Conservation (phyloP, 1,284 basidiomycete genomes). For the Spongiforma sp. region DNA sequence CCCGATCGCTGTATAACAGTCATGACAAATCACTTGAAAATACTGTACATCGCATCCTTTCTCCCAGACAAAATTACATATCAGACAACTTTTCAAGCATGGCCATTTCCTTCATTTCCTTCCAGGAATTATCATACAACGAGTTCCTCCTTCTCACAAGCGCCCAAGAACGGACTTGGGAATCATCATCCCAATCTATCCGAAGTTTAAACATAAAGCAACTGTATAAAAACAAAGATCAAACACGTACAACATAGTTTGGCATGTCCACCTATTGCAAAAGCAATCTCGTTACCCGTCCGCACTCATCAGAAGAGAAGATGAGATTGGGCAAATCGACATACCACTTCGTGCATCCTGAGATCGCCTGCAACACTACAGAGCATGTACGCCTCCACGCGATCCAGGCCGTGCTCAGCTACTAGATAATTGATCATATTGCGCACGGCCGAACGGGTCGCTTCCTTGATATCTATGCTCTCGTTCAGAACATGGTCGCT, state of each 20-base stretch:
- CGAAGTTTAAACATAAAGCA: background rate
- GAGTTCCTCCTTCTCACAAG: background rate
- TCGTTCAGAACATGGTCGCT: background rate
- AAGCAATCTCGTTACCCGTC: background rate
- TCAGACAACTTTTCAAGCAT: too few species aligned
- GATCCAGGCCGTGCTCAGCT: too few species aligned
- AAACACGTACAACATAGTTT: constrained; percentile 57
- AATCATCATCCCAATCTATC: constrained; percentile 40
- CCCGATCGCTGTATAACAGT: too few species aligned
- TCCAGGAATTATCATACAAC: too few species aligned
- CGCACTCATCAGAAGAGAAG: too few species aligned
- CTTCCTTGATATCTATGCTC: constrained; percentile 53
- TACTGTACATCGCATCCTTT: too few species aligned
- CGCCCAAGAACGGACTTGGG: constrained; percentile 29
- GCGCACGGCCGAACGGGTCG: constrained; percentile 61
- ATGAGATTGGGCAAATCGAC: constrained; percentile 32
- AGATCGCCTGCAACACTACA: constrained; percentile 66
- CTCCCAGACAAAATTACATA: too few species aligned
- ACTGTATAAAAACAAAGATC: background rate
- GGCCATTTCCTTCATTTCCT: too few species aligned
- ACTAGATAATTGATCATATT: too few species aligned
- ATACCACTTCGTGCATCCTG: constrained; percentile 65
- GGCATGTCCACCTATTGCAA: constrained; percentile 67
- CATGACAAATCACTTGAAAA: too few species aligned
- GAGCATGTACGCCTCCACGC: too few species aligned